These are phyloP conservation scores for Luvunga scandens DNA, from an alignment of 345 rosid genomes.

Conservation along the genomic window DNA sequence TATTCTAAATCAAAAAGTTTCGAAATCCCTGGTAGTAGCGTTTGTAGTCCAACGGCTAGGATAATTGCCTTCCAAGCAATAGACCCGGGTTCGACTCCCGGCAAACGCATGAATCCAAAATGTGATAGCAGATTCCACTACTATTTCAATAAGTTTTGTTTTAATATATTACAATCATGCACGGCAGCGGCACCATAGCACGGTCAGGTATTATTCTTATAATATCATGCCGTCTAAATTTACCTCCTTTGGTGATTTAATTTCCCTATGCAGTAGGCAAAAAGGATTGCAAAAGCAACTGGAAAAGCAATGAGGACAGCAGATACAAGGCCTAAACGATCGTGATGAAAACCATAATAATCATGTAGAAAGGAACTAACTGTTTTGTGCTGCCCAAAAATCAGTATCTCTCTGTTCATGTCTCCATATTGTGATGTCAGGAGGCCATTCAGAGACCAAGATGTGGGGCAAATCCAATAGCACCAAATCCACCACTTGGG, in stretches of 20 bases:
- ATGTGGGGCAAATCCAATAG: slow-evolving; percentile 20
- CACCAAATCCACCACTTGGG: slow-evolving; percentile 32
- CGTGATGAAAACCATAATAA: slow-evolving; percentile 13
- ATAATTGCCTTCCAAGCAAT: slow-evolving; percentile 83
- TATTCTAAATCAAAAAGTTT: too few species aligned
- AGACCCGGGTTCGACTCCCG: slow-evolving; percentile 80
- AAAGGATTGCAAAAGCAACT: slow-evolving; percentile 19
- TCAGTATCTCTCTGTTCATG: background rate
- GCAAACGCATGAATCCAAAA: slow-evolving; percentile 54
- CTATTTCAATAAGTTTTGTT: too few species aligned
- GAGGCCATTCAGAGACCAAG: slow-evolving; percentile 21
- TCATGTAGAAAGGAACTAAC: slow-evolving; percentile 6
- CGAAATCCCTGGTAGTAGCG: too few species aligned
- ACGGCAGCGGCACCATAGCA: too few species aligned
- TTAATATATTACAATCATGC: too few species aligned
- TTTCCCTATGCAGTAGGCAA: slow-evolving; percentile 20
- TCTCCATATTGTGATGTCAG: slow-evolving; percentile 28
- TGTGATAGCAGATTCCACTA: too few species aligned
- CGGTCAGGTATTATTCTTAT: too few species aligned
- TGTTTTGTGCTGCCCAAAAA: slow-evolving; percentile 15
- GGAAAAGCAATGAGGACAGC: slow-evolving; percentile 19
- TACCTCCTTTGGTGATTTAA: slow-evolving; percentile 23
- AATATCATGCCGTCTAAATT: background rate
- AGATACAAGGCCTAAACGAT: slow-evolving; percentile 11
- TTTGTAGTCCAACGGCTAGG: slow-evolving; percentile 85